Base-by-base conservation (phyloP, 2,329 filamentous ascomycete genomes). In the Fusarium sacchari region DNA sequence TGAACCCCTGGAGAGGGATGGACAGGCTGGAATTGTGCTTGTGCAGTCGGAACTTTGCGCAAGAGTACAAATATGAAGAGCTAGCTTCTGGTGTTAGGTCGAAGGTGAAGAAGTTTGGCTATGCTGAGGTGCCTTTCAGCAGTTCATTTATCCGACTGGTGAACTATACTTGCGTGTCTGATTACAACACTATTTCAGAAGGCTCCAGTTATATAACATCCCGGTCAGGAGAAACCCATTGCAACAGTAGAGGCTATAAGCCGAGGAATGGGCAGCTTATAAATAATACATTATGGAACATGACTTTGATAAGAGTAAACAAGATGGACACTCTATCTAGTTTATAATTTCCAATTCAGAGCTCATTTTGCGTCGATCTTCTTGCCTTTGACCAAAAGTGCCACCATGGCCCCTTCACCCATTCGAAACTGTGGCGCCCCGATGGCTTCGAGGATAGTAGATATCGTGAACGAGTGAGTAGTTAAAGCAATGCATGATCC, bases 1-100 rank as follows among this genome's bases (percentile, higher is more conserved):
- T 20, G 15, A 50, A 20, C 13, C 50, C 0, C 7, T 32, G 11
- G 2, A 24, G 32, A 22, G 44, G 7, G 24, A 32, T 18, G 15
- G 26, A 4, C 30, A n/a, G 1, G 36, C 2, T 73, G 50, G 69
- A 66, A 73, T 2, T 73, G 57, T 8, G 67, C 60, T 0, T 53
- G 52, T 10, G 24, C 22, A 0, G 6, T 75, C 4, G 7, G 26
- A 0, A 60, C 71, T 26, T 9, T 52, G 2, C 26, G 1, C 69
- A 60, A 1, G 67, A 58, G 1, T 72, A 76, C 5, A 65, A 55
- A 7, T 75, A 61, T 14, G 6, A 55, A 4, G 37, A 69, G 6
- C 9, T 76, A 2, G 69, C 66, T 1, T 44, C 34, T 9, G 71
- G 71, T 1, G 5, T 43, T 6, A 22, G 26, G 2, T 64, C 55